A percentile compares a stretch with the other conserved stretches of the same genome.
Conservation (phyloP, 2,329 filamentous ascomycete species). For the Amauroascus verrucosus region DNA sequence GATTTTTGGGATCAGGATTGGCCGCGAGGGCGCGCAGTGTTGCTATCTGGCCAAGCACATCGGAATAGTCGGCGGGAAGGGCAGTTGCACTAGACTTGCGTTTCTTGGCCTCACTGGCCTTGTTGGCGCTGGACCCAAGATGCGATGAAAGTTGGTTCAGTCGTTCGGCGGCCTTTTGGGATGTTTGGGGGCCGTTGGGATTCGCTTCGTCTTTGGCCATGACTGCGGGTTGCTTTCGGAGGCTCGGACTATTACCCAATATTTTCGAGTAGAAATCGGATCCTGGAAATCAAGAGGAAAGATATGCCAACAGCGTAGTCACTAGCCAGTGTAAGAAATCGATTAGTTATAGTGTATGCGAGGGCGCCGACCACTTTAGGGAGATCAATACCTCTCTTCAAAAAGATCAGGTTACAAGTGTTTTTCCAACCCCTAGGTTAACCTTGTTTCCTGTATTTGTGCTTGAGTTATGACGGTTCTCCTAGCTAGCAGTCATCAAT, state of each 20-base stretch:
- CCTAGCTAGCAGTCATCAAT: too few species aligned
- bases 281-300: background rate
- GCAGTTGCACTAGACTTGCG: conserved; percentile 23
- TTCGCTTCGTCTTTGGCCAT: conserved; percentile 10
- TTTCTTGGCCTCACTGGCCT: conserved; percentile 30
- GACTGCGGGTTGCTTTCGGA: conserved; percentile 2
- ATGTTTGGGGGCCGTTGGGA: background rate
- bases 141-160: conserved; percentile 42
- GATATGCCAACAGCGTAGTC: too few species aligned
- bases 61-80: conserved; percentile 52
- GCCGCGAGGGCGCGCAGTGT: conserved; percentile 44
- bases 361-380: too few species aligned
- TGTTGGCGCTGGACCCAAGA: conserved; percentile 23
- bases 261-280: background rate
- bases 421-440: too few species aligned
- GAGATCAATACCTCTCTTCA: too few species aligned
- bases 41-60: conserved; percentile 49
- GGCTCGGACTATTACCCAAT: background rate
- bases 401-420: too few species aligned
- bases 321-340: too few species aligned
- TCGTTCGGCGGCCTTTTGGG: conserved; percentile 32
- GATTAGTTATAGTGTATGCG: too few species aligned
- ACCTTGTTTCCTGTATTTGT: too few species aligned
- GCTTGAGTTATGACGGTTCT: too few species aligned
- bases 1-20: conserved; percentile 44